These are phyloP conservation scores for Fraxinus baroniana DNA, from an alignment of 305 asterid species.

Conservation along the genomic window DNA sequence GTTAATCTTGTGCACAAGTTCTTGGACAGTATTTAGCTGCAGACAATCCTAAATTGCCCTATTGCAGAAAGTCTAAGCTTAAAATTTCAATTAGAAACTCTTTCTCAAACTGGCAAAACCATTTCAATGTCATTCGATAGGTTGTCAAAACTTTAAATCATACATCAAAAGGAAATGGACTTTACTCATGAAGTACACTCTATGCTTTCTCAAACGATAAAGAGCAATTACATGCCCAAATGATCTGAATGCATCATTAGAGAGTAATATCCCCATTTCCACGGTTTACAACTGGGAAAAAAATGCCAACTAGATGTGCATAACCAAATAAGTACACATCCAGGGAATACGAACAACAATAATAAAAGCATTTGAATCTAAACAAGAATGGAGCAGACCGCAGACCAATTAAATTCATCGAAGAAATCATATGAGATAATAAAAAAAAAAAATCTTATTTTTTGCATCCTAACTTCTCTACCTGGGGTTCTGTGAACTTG, in stretches of 20 bases:
- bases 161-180: not conserved
- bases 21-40: not conserved
- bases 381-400: not conserved
- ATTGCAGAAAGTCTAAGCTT: not conserved
- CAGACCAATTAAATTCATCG: not conserved
- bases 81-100: not conserved
- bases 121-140: not conserved
- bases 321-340: not conserved
- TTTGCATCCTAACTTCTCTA: constrained; percentile 23
- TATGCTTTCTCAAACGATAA: not conserved
- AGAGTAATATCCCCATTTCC: not conserved
- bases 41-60: not conserved
- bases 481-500: constrained; percentile 93
- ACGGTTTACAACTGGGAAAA: not conserved
- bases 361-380: not conserved
- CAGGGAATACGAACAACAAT: not conserved
- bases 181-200: not conserved
- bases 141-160: not conserved
- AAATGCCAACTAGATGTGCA: not conserved
- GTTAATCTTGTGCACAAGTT: not conserved
- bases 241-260: not conserved
- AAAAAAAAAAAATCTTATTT: not conserved
- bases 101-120: not conserved
- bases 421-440: constrained; percentile 1
- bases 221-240: not conserved